Evolutionary conservation across 768 basidiomycete genomes (phyloP).

Genomic region (Trametes cingulata): DNA sequence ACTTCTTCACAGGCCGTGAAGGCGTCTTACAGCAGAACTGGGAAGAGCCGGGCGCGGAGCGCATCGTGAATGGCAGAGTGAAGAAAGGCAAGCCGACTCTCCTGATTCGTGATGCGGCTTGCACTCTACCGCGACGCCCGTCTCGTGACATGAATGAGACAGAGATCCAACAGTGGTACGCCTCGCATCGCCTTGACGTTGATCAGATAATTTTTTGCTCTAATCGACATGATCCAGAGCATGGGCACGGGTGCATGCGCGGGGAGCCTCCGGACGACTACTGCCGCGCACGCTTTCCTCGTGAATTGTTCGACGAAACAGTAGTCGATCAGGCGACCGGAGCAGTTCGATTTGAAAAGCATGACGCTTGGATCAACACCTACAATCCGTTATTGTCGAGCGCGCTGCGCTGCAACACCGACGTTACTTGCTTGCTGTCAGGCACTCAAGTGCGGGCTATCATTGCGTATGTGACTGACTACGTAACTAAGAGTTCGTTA

Average conservation of each 20-base stretch:
- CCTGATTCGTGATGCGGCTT: not conserved
- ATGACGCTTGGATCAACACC: not conserved
- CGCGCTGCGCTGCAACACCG: no score
- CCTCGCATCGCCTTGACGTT: not conserved
- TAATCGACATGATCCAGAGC: not conserved
- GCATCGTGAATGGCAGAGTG: not conserved
- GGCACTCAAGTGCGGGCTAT: not conserved
- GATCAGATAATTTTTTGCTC: not conserved
- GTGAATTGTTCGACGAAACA: not conserved
- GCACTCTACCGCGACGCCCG: not conserved
- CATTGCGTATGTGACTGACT: not conserved
- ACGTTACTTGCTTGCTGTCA: not conserved
- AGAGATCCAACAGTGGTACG: not conserved
- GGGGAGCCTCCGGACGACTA: not conserved
- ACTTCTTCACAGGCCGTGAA: conserved; percentile 1
- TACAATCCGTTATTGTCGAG: not conserved
- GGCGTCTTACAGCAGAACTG: not conserved
- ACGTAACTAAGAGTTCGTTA: not conserved
- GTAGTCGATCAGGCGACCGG: not conserved
- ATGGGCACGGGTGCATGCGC: not conserved
- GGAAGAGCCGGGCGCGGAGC: not conserved
- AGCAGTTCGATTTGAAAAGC: not conserved
- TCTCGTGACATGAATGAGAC: not conserved
- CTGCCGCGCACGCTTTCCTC: not conserved
- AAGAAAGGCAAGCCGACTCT: not conserved